Conservation (phyloP, 2,329 filamentous ascomycete species). For the Periconia digitata region DNA sequence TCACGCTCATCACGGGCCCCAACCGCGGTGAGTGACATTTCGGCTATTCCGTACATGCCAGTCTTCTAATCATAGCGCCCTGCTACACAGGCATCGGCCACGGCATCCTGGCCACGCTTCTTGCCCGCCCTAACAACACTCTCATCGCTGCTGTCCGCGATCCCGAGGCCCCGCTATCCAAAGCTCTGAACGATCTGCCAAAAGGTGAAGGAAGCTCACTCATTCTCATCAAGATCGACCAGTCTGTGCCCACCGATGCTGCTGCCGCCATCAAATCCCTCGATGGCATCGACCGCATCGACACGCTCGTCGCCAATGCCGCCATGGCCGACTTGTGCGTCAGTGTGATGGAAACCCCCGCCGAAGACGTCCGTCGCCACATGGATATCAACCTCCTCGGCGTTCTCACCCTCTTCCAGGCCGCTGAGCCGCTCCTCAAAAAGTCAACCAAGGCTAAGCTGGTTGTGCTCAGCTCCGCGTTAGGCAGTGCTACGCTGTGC, state of each 20-base stretch:
- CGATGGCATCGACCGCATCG: conserved; percentile 44
- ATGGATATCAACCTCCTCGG: conserved; percentile 45
- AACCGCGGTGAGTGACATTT: too few relatives aligned
- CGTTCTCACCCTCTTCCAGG: conserved; percentile 31
- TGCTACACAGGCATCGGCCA: conserved; percentile 16
- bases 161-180: background rate
- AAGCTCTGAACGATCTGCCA: conserved; percentile 9
- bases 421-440: conserved; percentile 39
- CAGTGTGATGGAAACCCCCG: conserved; percentile 34
- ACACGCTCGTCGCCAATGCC: conserved; percentile 56
- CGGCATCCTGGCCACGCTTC: conserved; percentile 8
- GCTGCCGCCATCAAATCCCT: conserved; percentile 22
- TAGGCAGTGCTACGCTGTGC: conserved; percentile 6
- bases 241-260: conserved; percentile 1
- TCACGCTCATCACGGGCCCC: too few relatives aligned
- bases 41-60: too few relatives aligned
- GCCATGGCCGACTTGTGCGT: conserved; percentile 40
- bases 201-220: conserved; percentile 6
- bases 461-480: conserved; percentile 11
- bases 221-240: conserved; percentile 10
- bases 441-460: conserved; percentile 14
- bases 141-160: conserved; percentile 10
- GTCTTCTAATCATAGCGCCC: too few relatives aligned
- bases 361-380: conserved; percentile 43
- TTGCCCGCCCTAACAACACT: conserved; percentile 8